These are phyloP conservation scores for Rheum nobile DNA, from an alignment of 148 eudicot species.

Conservation along the genomic window DNA sequence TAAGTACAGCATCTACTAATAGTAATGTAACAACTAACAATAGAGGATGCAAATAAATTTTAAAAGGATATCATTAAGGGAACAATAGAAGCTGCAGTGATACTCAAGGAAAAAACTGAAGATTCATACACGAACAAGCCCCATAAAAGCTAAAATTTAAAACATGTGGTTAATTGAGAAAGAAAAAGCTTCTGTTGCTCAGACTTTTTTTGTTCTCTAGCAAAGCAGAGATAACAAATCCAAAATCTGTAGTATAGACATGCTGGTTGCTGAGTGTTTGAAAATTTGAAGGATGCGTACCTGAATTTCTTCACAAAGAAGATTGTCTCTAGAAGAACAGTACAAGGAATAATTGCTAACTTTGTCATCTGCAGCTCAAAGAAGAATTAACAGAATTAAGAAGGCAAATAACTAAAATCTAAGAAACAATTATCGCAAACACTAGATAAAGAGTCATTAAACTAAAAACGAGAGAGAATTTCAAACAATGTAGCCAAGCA, in stretches of 20 bases:
- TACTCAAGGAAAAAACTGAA: too few species aligned
- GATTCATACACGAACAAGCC: too few species aligned
- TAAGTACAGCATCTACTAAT: background rate
- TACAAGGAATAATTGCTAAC: constrained; percentile 51
- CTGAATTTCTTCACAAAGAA: constrained; percentile 47
- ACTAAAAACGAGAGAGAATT: too few species aligned
- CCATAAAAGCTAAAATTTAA: too few species aligned
- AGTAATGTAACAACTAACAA: background rate
- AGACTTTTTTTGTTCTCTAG: too few species aligned
- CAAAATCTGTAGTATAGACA: background rate
- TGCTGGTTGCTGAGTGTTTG: background rate
- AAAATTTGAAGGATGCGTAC: constrained; percentile 7
- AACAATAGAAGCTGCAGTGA: too few species aligned
- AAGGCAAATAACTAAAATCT: constrained; percentile 1
- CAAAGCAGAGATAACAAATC: too few species aligned
- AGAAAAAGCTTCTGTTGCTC: too few species aligned
- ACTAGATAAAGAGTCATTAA: too few species aligned
- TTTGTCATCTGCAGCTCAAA: constrained; percentile 41
- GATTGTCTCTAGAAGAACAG: constrained; percentile 44
- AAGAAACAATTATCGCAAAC: background rate
- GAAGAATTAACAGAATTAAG: background rate
- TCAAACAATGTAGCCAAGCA: background rate
- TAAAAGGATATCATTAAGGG: too few species aligned
- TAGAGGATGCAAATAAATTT: too few species aligned
- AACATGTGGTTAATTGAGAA: too few species aligned